A percentile compares a stretch with the other conserved stretches of the same genome.
These are phyloP conservation scores for Quercus mongolica DNA, from an alignment of 306 rosid genomes.

Conservation along the genomic window DNA sequence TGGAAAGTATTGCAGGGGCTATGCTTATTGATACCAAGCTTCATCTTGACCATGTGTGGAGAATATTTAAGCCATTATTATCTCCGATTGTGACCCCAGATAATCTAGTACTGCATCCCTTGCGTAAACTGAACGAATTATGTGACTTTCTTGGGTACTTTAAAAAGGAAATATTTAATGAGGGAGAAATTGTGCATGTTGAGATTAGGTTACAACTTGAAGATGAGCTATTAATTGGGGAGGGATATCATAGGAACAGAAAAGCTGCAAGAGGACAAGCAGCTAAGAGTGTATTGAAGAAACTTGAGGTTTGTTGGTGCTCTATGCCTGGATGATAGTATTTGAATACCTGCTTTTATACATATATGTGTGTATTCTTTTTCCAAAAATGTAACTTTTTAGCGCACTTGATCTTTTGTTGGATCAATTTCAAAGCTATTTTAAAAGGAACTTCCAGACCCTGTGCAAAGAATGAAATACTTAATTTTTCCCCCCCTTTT, in stretches of 20 bases:
- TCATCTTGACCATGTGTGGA: slow-evolving; percentile 76
- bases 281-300: slow-evolving; percentile 55
- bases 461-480: neutral
- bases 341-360: neutral
- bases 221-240: slow-evolving; percentile 45
- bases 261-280: slow-evolving; percentile 85
- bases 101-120: slow-evolving; percentile 76
- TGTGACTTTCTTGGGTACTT: slow-evolving; percentile 77
- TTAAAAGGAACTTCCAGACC: neutral
- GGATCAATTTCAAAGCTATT: neutral
- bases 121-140: slow-evolving; percentile 63
- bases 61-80: slow-evolving; percentile 65
- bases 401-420: no score
- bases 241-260: slow-evolving; percentile 46
- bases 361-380: neutral
- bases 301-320: slow-evolving; percentile 65
- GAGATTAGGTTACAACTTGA: slow-evolving; percentile 67
- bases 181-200: slow-evolving; percentile 44
- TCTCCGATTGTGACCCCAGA: slow-evolving; percentile 97
- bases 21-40: slow-evolving; percentile 79
- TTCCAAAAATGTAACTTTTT: neutral
- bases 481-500: neutral
- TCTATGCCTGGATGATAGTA: slow-evolving; percentile 7
- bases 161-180: slow-evolving; percentile 49
- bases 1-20: slow-evolving; percentile 96